Evolutionary conservation across 2,329 filamentous ascomycete genomes (phyloP), one percentile per base, ranked within the genome.

Genomic region (Colletotrichum tanaceti): DNA sequence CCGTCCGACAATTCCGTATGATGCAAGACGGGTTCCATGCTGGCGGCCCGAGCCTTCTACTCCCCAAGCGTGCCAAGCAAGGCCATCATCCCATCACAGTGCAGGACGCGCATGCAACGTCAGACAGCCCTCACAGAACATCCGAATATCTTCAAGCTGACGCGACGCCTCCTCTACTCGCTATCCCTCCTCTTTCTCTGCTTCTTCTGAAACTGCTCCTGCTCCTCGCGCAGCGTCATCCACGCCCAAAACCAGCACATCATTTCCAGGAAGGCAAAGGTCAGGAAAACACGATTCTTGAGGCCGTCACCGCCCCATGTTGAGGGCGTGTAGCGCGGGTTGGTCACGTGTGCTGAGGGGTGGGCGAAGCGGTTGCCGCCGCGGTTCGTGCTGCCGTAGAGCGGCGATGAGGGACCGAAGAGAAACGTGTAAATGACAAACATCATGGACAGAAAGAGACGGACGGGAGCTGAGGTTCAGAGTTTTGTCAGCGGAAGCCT

Each of bases 161-260:
- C 24, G 6, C 24, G 24, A 0, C 43, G 5, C 20, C 28, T 13
- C 11, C 28, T 18, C 2, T 53, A 55, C 38, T 58, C 58, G n/a
- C 43, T 47, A 11, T 52, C 58, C 28, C 74, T 72, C 68, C 75
- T 77, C 71, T 75, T 77, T 24, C 75, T 77, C 75, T 83, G 82
- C 71, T 79, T 80, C 9, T 74, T 74, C 11, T 82, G 66, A 3
- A 87, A 75, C 22, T 77, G 79, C 5, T 74, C 71, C n/a, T 81
- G 75, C 82, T 93, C 91, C 74, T 93, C 91, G 60, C 88, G 83
- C 73, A 93, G 78, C 5, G 88, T 91, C 38, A 90, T 84, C 85
- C 89, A 93, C 28, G 88, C 89, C 94, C 94, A 97, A 79, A 97
- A 94, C 93, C 94, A 97, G 70, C 87, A 86, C 72, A 93, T 84